Base-by-base conservation (phyloP, 139 green algal species). In the Desmodesmus armatus region DNA sequence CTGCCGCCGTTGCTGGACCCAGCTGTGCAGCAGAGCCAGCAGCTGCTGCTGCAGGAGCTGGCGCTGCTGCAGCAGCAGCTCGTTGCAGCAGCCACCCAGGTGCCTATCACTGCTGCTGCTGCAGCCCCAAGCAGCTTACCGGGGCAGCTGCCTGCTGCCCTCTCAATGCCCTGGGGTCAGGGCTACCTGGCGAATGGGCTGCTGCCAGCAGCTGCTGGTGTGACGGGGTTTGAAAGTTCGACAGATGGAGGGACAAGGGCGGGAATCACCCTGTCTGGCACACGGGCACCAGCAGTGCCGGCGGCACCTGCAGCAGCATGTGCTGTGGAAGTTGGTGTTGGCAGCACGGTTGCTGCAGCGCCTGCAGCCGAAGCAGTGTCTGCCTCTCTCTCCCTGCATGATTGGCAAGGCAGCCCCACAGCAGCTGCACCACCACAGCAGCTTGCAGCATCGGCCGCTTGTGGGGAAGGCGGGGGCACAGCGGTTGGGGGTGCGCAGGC, bases 41-140 rank as follows among this genome's bases (percentile, higher is more conserved):
- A n/a, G 53, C 13, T 49, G 76, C 41, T 82, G 27, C 76, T 72
- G n/a, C 76, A 82, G 40, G 76, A 82, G 55, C 35, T 82, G 23
- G 53, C 58, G 3, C 37, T 40, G 11, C 37, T 82, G 53, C 76
- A 72, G 55, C 76, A 71, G 76, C 76, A 82, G 55, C 41, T 82
- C 23, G 53, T 55, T 40, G 55, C 53, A n/a, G 21, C 72, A 0
- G n/a, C 76, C 25, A n/a, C n/a, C n/a, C n/a, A n/a, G n/a, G n/a
- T n/a, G n/a, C n/a, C n/a, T n/a, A n/a, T n/a, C n/a, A n/a, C n/a
- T n/a, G n/a, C n/a, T n/a, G n/a, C n/a, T n/a, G n/a, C n/a, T n/a
- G n/a, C n/a, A n/a, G n/a, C n/a, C n/a, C n/a, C n/a, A n/a, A n/a
- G n/a, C n/a, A n/a, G n/a, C n/a, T n/a, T n/a, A n/a, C n/a, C n/a